These are phyloP conservation scores for Rhizophlyctis rosea DNA, from an alignment of 192 early-diverging fungal genomes.

Conservation along the genomic window DNA sequence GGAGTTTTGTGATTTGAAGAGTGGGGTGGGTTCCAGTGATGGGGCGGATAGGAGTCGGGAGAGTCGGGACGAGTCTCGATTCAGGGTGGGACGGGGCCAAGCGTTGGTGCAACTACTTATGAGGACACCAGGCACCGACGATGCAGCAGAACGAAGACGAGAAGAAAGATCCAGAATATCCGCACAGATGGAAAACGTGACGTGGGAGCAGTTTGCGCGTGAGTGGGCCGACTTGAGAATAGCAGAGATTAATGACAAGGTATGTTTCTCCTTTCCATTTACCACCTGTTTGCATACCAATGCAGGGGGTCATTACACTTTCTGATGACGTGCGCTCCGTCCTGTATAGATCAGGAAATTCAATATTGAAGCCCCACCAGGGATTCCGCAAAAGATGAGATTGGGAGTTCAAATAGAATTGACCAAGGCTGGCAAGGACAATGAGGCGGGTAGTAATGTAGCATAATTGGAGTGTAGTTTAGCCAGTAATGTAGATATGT, in stretches of 20 bases:
- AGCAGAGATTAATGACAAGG: conserved; percentile 21
- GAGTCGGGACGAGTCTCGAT: background rate
- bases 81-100: background rate
- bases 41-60: too few species aligned
- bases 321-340: background rate
- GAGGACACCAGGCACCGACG: background rate
- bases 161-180: too few species aligned
- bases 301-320: too few species aligned
- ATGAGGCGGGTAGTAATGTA: too few species aligned
- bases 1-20: conserved; percentile 10
- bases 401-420: conserved; percentile 2
- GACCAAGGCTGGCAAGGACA: too few species aligned
- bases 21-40: too few species aligned
- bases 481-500: too few species aligned
- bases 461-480: too few species aligned
- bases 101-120: background rate
- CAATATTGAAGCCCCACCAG: conserved; percentile 9
- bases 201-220: conserved; percentile 12
- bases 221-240: conserved; percentile 27
- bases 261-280: background rate
- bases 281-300: background rate
- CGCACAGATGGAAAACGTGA: too few species aligned
- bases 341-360: conserved; percentile 12
- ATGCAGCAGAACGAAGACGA: background rate
- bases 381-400: conserved; percentile 10